Base-by-base conservation (phyloP, 1,284 basidiomycete genomes). In the Peniophora sp. region DNA sequence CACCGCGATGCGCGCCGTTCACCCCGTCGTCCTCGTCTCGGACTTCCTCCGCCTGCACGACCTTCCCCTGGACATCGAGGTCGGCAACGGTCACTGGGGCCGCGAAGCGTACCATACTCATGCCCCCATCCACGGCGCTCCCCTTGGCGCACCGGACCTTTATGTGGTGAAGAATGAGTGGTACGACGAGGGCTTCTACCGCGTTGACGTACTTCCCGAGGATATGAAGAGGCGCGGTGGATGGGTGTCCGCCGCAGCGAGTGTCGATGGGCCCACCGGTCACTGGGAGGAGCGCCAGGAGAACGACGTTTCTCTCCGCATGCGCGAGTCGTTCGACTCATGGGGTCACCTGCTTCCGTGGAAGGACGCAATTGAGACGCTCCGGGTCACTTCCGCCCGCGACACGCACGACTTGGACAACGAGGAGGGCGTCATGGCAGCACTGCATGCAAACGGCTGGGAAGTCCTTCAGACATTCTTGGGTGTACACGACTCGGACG, bases 11-110 rank as follows among this genome's bases (percentile, higher is more conserved):
- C 67, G 70, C 39, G 52, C 54, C 24, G 58, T 62, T 32, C 64
- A 71, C 43, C 62, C 67, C 6, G 63, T 68, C 34, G 45, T 72
- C 52, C 62, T 64, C 10, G 57, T 64, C 24, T 53, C 60, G 17
- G 71, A 73, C 50, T 73, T 70, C 52, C 61, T 71, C n/a, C 58
- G 63, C 37, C 62, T 68, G 18, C 61, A 69, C 18, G 59, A 58
- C 20, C 58, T 70, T 2, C 53, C 64, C n/a, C 43, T 57, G 9
- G 49, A 57, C 10, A 47, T 59, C 10, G 70, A 72, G 51, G 63
- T 61, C 47, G 54, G 57, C 20, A 66, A 64, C 54, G 71, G 70
- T 32, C 59, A 58, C 24, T 73, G 68, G 68, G 57, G 68, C 43
- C 62, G 68, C 42, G 39, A 27, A 3, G 11, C 23, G 3, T 49